Evolutionary conservation across 2,329 filamentous ascomycete species (phyloP).

Genomic region (Stachybotrys chartarum): DNA sequence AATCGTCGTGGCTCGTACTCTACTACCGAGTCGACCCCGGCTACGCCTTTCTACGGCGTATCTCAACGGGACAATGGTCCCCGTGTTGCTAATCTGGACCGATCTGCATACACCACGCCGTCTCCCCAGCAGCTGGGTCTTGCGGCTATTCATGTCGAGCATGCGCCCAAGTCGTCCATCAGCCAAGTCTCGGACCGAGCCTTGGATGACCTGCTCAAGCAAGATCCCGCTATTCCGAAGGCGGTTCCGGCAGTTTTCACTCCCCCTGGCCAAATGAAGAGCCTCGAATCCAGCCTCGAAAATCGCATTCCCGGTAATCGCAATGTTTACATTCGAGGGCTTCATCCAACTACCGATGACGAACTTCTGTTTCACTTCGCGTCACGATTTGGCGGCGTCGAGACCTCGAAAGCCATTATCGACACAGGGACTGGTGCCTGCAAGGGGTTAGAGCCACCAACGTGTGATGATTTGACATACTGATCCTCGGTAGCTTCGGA

Average conservation of each 20-base stretch:
- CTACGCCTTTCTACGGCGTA: slow-evolving; percentile 57
- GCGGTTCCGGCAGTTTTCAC: slow-evolving; percentile 88
- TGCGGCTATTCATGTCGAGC: slow-evolving; percentile 29
- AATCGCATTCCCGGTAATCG: slow-evolving; percentile 88
- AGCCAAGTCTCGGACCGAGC: slow-evolving; percentile 36
- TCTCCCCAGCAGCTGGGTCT: slow-evolving; percentile 54
- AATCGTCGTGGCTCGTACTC: slow-evolving; percentile 63
- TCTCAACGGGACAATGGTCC: slow-evolving; percentile 53
- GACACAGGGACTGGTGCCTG: slow-evolving; percentile 88
- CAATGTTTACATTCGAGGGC: slow-evolving; percentile 96
- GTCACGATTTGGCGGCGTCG: slow-evolving; percentile 82
- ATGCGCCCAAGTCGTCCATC: slow-evolving; percentile 33
- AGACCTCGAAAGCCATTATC: slow-evolving; percentile 98
- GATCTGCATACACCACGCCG: slow-evolving; percentile 59
- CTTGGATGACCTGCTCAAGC: slow-evolving; percentile 59
- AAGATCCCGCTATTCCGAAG: slow-evolving; percentile 76
- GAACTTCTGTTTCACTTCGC: slow-evolving; percentile 79
- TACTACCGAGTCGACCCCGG: slow-evolving; percentile 58
- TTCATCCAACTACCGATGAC: slow-evolving; percentile 92
- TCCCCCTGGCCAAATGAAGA: slow-evolving; percentile 78
- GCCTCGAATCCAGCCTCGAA: slow-evolving; percentile 86
- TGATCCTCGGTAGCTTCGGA: slow-evolving; percentile 62
- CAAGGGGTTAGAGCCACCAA: slow-evolving; percentile 68
- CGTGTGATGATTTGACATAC: not conserved
- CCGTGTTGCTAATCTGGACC: slow-evolving; percentile 51